Base-by-base conservation (phyloP, 2,329 filamentous ascomycete species). In the Aaosphaeria pasadenensis region DNA sequence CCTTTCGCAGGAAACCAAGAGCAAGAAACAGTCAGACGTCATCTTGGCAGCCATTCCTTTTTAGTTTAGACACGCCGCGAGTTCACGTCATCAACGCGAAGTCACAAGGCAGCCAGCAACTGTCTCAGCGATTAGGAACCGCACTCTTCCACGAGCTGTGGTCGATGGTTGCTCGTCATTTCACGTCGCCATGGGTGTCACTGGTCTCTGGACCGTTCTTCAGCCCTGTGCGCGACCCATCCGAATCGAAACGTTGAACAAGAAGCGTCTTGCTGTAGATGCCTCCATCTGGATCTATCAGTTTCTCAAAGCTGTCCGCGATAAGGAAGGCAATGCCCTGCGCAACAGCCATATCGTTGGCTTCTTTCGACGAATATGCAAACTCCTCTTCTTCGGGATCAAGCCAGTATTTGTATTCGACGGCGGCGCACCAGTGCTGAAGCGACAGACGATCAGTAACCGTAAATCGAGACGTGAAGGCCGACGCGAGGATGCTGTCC, bases 281-380 rank as follows among this genome's bases (percentile, higher is more conserved):
- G 94, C 95, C 49, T 96, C 91, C 9, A 99, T 99, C 68, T 99
- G 94, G 94, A 97, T 99, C 61, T 99, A 99, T 78, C 94, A 99
- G 67, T 99, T 99, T 65, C 84, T 99, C 61, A 99, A 99, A 75
- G 94, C 95, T 7, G 94, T 99, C 7, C 91, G 94, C 61, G 94
- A 99, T 74, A 96, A 97, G 65, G 94, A 99, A 72, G 94, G 94
- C 46, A 96, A 99, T 66, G 94, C 94, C 1, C 79, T 99, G 45
- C 89, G 91, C 55, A 99, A 96, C 74, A 92, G 89, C 30, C 94
- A 99, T 65, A 84, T 99, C 33, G 89, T 99, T 39, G 94, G 95
- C 36, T 99, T 99, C 82, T 99, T 99, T 74, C 89, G 94, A 44
- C 86, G 94, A 51, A 96, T 99, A 69, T 99, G 94, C 80, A 99